phyloP scores from a whole-genome alignment of 768 basidiomycete species.

The Tricholoma hemisulphureum region DNA sequence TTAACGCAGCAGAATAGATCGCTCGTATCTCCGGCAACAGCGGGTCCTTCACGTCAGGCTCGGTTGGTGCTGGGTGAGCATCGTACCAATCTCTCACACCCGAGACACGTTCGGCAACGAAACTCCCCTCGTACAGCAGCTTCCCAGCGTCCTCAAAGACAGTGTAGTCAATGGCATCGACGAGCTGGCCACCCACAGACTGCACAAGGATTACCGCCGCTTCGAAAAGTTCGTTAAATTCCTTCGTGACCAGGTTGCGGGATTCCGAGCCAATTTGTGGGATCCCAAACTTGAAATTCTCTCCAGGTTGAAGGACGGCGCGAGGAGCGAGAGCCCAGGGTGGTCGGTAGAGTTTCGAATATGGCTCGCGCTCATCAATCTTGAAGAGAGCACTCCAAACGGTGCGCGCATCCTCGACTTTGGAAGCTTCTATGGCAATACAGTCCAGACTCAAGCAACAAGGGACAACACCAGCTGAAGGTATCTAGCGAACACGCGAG shows the following conservation, averaged over 20 bases:
- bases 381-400: background rate
- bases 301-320: background rate
- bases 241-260: background rate
- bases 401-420: background rate
- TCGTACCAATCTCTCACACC: background rate
- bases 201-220: background rate
- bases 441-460: background rate
- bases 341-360: background rate
- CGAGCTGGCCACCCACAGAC: background rate
- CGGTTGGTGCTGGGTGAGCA: background rate
- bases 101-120: background rate
- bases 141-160: background rate
- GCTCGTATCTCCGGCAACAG: slow-evolving; percentile 1
- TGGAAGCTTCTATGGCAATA: slow-evolving; percentile 1
- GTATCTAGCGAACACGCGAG: background rate
- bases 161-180: background rate
- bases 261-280: background rate
- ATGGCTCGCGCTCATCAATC: background rate
- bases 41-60: background rate
- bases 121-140: background rate
- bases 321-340: background rate
- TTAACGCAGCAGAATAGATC: background rate
- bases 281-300: background rate
- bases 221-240: background rate
- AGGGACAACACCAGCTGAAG: background rate